Evolutionary conservation across 257 asterid species (phyloP).

Genomic region (Plantago ovata): DNA sequence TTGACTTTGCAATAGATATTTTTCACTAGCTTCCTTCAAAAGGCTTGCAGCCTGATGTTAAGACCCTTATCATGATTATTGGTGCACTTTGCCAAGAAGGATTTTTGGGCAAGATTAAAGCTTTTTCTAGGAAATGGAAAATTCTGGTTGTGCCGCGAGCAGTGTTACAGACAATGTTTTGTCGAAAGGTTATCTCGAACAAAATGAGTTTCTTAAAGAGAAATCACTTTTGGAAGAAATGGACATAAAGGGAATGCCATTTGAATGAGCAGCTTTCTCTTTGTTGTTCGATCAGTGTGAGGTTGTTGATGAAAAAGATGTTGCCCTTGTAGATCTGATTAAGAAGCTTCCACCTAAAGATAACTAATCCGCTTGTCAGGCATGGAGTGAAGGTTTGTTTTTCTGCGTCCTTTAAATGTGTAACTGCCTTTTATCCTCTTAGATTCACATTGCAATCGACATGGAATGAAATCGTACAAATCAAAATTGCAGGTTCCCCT

Average conservation of each 20-base stretch:
- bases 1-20: neutral
- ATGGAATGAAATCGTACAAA: too few species aligned
- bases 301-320: too few species aligned
- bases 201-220: neutral
- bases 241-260: slow-evolving; percentile 5
- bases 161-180: slow-evolving; percentile 5
- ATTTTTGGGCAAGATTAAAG: neutral
- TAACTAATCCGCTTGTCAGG: too few species aligned
- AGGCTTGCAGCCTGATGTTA: slow-evolving; percentile 11
- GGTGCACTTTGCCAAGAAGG: slow-evolving; percentile 10
- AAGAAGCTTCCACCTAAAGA: too few species aligned
- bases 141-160: neutral
- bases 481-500: too few species aligned
- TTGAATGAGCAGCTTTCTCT: neutral
- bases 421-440: too few species aligned
- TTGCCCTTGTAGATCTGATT: too few species aligned
- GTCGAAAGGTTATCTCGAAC: slow-evolving; percentile 4
- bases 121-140: slow-evolving; percentile 1
- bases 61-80: slow-evolving; percentile 1
- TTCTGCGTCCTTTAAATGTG: too few species aligned
- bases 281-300: neutral
- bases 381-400: too few species aligned
- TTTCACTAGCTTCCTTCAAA: slow-evolving; percentile 4
- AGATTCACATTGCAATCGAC: too few species aligned
- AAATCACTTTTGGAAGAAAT: slow-evolving; percentile 14